Conservation (phyloP, 345 rosid genomes). For the Melastoma malabathricum region DNA sequence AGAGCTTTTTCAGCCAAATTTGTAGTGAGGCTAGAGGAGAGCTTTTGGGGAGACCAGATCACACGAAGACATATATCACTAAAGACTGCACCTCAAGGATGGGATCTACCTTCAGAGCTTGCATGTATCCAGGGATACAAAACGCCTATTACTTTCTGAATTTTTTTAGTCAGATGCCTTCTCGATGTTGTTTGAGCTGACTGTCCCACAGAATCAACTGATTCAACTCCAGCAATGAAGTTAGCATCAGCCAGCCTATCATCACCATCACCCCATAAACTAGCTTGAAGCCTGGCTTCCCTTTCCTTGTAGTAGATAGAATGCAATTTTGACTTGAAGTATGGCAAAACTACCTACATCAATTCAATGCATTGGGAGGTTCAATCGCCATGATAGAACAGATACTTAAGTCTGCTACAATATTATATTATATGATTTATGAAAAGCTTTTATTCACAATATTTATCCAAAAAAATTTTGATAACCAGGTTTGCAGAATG, state of each 20-base stretch:
- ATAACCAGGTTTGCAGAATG: too few species aligned
- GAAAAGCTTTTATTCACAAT: too few species aligned
- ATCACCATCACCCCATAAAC: conserved; percentile 84
- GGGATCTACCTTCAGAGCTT: conserved; percentile 63
- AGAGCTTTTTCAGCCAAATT: too few species aligned
- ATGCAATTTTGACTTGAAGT: conserved; percentile 78
- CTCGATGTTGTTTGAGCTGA: conserved; percentile 43
- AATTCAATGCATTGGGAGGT: conserved; percentile 9
- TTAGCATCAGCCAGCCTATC: conserved; percentile 46
- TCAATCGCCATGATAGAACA: conserved; percentile 1
- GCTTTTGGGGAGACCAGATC: too few species aligned
- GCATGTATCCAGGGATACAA: conserved; percentile 97
- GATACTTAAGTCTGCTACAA: too few species aligned
- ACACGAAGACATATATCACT: too few species aligned
- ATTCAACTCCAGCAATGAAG: conserved; percentile 29
- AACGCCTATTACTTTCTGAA: conserved; percentile 59
- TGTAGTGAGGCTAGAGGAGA: too few species aligned
- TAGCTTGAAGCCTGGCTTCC: conserved; percentile 89
- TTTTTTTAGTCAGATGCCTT: conserved; percentile 38
- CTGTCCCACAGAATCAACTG: conserved; percentile 28
- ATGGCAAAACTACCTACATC: conserved; percentile 82
- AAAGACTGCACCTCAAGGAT: neutral
- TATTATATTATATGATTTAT: too few species aligned
- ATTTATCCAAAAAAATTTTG: too few species aligned
- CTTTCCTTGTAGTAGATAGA: conserved; percentile 83